Base-by-base conservation (phyloP, 2,329 filamentous ascomycete species). In the Pseudogymnoascus sp. region DNA sequence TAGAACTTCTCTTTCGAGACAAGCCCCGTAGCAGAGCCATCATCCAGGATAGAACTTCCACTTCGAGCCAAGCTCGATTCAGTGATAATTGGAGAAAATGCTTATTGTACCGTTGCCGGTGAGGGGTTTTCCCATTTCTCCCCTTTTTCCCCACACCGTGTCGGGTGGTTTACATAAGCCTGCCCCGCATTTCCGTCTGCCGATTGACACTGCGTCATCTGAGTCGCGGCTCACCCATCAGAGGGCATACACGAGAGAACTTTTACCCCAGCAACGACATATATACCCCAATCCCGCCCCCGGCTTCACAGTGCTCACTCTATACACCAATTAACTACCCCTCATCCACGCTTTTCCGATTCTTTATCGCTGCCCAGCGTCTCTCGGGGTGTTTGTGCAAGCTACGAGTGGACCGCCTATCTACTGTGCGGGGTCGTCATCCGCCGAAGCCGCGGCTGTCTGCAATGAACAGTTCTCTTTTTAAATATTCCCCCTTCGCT, bases 161-260 rank as follows among this genome's bases (percentile, higher is more conserved):
- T 33, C n/a, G n/a, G 27, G 27, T 31, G 13, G 9, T 31, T 55
- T 55, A 55, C 45, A 55, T 55, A 55, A 55, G 45, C 45, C 21
- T 18, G 45, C 45, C 29, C 45, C 45, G 27, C 45, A 55, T 55
- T 33, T 55, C 27, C 18, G 45, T 31, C 45, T 45, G 27, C n/a
- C n/a, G 27, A 55, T 55, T 52, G 45, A 18, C 29, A 55, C 45
- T 55, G 45, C 45, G 45, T 55, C 45, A 55, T 55, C 45, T 15
- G 45, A 18, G 45, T 29, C 45, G 27, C 45, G 40, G 21, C 21
- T 6, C 21, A 4, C 21, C 40, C 40, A 42, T 45, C 42, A 13
- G 42, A 52, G 4, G 45, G 18, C 13, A 6, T 15, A 31, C 13
- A 52, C 25, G 4, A 10, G 18, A 55, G 27, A 18, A 18, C 45